A percentile compares a stretch with the other conserved stretches of the same genome.
phyloP scores from a whole-genome alignment of 192 early-diverging fungal genomes.

The Gonapodya prolifera region DNA sequence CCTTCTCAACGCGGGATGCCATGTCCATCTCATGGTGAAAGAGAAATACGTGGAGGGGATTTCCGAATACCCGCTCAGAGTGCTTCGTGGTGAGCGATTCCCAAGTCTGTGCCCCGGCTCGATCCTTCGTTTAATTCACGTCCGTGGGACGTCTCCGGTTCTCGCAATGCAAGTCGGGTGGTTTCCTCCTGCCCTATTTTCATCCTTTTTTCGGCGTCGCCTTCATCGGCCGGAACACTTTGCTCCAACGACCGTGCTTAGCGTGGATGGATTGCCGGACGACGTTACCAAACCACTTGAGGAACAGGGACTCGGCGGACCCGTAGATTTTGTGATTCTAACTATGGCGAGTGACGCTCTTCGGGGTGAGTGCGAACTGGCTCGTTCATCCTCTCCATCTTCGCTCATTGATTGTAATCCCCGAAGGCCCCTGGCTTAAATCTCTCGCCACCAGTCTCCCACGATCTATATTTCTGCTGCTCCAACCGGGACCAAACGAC shows the following conservation, averaged over 20 bases:
- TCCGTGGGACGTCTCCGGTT: too few species aligned
- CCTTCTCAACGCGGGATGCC: background rate
- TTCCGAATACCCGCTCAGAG: background rate
- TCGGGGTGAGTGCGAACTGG: background rate
- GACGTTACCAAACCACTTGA: background rate
- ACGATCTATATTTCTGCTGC: background rate
- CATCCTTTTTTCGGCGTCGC: background rate
- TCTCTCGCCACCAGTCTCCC: background rate
- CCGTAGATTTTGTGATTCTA: background rate
- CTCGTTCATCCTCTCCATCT: too few species aligned
- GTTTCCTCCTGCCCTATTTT: background rate
- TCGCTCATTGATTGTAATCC: too few species aligned
- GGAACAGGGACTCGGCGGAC: background rate
- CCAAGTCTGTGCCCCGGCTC: too few species aligned
- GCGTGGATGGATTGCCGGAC: background rate
- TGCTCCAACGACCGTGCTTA: background rate
- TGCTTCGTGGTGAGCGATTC: background rate
- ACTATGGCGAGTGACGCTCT: background rate
- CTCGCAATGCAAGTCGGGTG: background rate
- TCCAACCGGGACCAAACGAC: background rate
- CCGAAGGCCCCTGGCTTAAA: background rate
- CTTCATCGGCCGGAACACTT: background rate
- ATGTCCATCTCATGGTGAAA: background rate
- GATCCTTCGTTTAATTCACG: too few species aligned
- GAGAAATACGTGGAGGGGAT: background rate